Evolutionary conservation across 2,329 filamentous ascomycete species (phyloP).

Genomic region (Clonostachys rosea): DNA sequence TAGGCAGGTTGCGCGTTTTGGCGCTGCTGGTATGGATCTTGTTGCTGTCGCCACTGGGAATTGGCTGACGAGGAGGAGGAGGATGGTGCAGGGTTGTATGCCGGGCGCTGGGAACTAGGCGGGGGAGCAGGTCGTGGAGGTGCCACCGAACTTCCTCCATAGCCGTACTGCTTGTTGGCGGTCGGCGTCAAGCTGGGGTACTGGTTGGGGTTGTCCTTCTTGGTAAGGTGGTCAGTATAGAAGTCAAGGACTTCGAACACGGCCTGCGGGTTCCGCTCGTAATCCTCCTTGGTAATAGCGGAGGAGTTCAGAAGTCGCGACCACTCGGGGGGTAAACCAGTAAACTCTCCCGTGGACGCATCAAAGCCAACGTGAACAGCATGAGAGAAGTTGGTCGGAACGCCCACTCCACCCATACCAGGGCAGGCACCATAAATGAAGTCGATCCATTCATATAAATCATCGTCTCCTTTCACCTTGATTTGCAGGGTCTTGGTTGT

Average conservation of each 20-base stretch:
- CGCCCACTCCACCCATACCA: constrained; percentile 96
- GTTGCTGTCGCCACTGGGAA: constrained; percentile 35
- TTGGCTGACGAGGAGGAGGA: constrained; percentile 24
- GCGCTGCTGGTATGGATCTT: constrained; percentile 33
- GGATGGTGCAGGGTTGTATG: too few relatives aligned
- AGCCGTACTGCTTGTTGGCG: constrained; percentile 59
- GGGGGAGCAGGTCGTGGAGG: constrained; percentile 63
- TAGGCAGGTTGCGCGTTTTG: constrained; percentile 51
- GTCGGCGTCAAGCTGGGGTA: constrained; percentile 67
- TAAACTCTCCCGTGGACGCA: constrained; percentile 89
- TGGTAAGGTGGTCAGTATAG: constrained; percentile 74
- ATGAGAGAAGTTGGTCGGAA: constrained; percentile 97
- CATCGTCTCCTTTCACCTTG: constrained; percentile 91
- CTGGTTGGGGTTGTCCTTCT: constrained; percentile 66
- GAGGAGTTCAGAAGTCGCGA: constrained; percentile 94
- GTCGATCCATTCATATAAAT: constrained; percentile 98
- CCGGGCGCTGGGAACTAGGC: constrained; percentile 3
- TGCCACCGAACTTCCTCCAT: constrained; percentile 55
- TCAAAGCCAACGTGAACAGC: constrained; percentile 97
- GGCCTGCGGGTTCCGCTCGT: constrained; percentile 91
- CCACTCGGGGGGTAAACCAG: constrained; percentile 93
- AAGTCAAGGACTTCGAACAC: constrained; percentile 80
- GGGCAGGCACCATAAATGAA: constrained; percentile 95
- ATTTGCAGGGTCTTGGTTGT: constrained; percentile 82
- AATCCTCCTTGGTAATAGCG: constrained; percentile 97